phyloP scores from a whole-genome alignment of 2,329 filamentous ascomycete genomes.

The Pseudocercospora crystallina region DNA sequence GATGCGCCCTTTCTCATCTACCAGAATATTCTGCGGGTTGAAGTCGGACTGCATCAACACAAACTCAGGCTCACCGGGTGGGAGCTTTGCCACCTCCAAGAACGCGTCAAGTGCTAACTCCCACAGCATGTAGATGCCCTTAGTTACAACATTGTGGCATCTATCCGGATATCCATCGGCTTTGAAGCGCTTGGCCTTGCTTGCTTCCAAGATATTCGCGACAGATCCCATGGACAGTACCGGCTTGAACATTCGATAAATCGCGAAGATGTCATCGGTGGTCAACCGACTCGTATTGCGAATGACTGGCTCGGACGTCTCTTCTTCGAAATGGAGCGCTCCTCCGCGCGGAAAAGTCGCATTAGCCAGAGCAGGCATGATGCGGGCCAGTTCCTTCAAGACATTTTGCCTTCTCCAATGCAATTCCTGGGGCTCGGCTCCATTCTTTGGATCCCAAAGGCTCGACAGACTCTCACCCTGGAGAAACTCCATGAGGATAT shows the following conservation, averaged over 20 bases:
- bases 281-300: slow-evolving; percentile 12
- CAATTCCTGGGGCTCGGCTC: slow-evolving; percentile 2
- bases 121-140: slow-evolving; percentile 16
- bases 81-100: slow-evolving; percentile 11
- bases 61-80: slow-evolving; percentile 14
- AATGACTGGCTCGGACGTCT: slow-evolving; percentile 5
- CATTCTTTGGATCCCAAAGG: slow-evolving; percentile 9
- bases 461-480: slow-evolving; percentile 7
- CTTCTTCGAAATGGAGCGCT: slow-evolving; percentile 13
- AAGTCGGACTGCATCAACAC: slow-evolving; percentile 24
- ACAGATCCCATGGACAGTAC: slow-evolving; percentile 9
- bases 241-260: slow-evolving; percentile 12
- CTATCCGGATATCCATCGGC: slow-evolving; percentile 7
- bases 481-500: slow-evolving; percentile 21
- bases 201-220: slow-evolving; percentile 10
- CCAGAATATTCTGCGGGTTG: slow-evolving; percentile 22
- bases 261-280: slow-evolving; percentile 15
- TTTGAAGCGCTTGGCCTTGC: slow-evolving; percentile 11
- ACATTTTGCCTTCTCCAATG: slow-evolving; percentile 16
- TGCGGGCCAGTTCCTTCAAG: slow-evolving; percentile 16
- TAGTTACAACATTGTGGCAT: slow-evolving; percentile 1
- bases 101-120: slow-evolving; percentile 18
- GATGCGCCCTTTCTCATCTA: slow-evolving; percentile 12
- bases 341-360: slow-evolving; percentile 13
- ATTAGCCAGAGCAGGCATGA: slow-evolving; percentile 10